A percentile compares a stretch with the other conserved stretches of the same genome.
Evolutionary conservation across 495 filamentous ascomycete species (phyloP).

Genomic region (Hyaloscypha finlandica): DNA sequence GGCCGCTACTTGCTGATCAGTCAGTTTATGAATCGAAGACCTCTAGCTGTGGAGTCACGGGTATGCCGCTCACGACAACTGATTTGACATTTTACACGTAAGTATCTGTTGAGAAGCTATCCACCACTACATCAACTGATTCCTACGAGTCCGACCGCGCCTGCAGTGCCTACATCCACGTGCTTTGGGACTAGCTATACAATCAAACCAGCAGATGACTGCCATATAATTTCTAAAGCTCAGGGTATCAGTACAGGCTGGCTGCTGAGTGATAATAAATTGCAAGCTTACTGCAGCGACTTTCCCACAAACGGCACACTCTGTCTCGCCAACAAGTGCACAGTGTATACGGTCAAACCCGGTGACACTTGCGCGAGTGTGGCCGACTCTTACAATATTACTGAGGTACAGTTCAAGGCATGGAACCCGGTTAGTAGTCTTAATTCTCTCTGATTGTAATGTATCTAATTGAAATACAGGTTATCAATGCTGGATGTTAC

Average conservation of each 20-base stretch:
- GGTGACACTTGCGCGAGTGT: not conserved
- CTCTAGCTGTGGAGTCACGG: not conserved
- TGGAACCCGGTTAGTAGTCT: too few relatives aligned
- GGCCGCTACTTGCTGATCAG: not conserved
- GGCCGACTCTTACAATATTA: not conserved
- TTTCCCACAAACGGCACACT: slow-evolving; percentile 1
- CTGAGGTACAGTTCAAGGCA: not conserved
- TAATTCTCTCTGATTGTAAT: too few relatives aligned
- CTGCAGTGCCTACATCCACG: not conserved
- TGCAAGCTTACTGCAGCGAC: not conserved
- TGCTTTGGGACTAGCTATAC: not conserved
- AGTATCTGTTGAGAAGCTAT: not conserved
- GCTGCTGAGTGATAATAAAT: not conserved
- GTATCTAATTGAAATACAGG: too few relatives aligned
- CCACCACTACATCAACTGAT: not conserved
- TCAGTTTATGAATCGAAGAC: not conserved
- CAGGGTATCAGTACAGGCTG: slow-evolving; percentile 7
- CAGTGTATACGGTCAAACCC: not conserved
- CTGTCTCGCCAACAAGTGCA: not conserved
- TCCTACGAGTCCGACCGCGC: not conserved
- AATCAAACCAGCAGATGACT: not conserved
- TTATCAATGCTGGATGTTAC: slow-evolving; percentile 5
- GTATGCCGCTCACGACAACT: not conserved
- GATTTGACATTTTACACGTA: not conserved
- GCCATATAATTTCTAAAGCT: not conserved